phyloP scores from a whole-genome alignment of 1,139 yeast genomes.

The Suhomyces bribrorum region DNA sequence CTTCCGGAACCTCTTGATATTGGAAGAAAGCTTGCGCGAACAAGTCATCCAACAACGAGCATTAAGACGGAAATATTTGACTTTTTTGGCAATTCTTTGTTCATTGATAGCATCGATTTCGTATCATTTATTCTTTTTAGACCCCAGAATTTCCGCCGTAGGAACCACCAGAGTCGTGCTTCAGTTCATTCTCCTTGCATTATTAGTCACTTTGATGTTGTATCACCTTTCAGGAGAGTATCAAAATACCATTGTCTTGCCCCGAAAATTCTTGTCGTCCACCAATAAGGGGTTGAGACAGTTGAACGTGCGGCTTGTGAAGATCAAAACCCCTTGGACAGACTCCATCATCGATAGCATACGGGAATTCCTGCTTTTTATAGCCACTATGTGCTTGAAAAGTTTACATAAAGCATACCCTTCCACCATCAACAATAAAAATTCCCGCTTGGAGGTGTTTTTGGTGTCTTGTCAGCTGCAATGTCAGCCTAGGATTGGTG shows the following conservation, averaged over 20 bases:
- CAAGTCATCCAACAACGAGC: conserved; percentile 75
- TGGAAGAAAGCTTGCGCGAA: conserved; percentile 81
- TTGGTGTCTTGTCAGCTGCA: conserved; percentile 46
- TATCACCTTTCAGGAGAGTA: conserved; percentile 91
- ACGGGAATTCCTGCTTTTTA: conserved; percentile 39
- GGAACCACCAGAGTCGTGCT: conserved; percentile 48
- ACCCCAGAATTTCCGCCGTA: conserved; percentile 20
- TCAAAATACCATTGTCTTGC: conserved; percentile 77
- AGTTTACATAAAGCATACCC: conserved; percentile 41
- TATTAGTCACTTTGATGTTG: conserved; percentile 66
- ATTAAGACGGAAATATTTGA: conserved; percentile 70
- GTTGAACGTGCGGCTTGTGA: conserved; percentile 74
- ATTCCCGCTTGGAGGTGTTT: conserved; percentile 43
- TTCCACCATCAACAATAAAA: conserved; percentile 29
- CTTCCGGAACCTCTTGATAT: conserved; percentile 73
- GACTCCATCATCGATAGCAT: conserved; percentile 53
- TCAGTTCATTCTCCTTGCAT: conserved; percentile 66
- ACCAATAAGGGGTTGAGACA: conserved; percentile 88
- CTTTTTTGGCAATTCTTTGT: conserved; percentile 60
- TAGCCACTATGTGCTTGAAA: conserved; percentile 28
- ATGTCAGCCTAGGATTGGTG: conserved; percentile 49
- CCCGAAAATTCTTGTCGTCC: conserved; percentile 72
- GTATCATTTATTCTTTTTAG: conserved; percentile 41
- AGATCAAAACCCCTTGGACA: conserved; percentile 59
- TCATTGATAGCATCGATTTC: conserved; percentile 43